phyloP scores from a whole-genome alignment of 139 green algal species.

The Deuterostichococcus epilithicus region DNA sequence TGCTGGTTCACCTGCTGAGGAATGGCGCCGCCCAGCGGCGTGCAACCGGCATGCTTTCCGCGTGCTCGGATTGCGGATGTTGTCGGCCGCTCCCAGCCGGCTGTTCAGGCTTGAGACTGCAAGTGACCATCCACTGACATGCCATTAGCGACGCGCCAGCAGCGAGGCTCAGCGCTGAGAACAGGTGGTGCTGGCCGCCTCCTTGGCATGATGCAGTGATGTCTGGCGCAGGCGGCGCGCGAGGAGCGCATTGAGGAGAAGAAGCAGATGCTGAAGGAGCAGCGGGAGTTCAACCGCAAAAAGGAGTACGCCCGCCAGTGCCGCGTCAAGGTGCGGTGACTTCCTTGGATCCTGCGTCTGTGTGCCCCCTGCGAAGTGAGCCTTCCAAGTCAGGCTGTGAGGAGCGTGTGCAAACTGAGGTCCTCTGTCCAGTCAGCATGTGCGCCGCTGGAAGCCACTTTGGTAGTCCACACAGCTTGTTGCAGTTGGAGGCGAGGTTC shows the following conservation, averaged over 20 bases:
- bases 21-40: neutral
- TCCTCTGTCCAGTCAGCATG: neutral
- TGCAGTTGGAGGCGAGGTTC: neutral
- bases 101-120: neutral
- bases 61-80: neutral
- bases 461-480: neutral
- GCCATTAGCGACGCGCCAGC: neutral
- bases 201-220: neutral
- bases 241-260: conserved; percentile 53
- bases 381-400: neutral
- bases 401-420: neutral
- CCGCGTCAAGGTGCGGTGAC: conserved; percentile 30
- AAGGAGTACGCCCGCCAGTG: conserved; percentile 74
- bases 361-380: neutral
- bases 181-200: neutral
- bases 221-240: neutral
- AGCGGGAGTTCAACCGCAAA: conserved; percentile 68
- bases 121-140: neutral
- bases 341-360: neutral
- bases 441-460: neutral
- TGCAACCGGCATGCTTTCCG: neutral
- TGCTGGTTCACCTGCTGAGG: neutral
- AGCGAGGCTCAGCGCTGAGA: neutral
- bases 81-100: neutral
- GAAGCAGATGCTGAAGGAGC: conserved; percentile 29